Evolutionary conservation across 2,329 filamentous ascomycete genomes (phyloP).

Genomic region (Aspergillus arachidicola): DNA sequence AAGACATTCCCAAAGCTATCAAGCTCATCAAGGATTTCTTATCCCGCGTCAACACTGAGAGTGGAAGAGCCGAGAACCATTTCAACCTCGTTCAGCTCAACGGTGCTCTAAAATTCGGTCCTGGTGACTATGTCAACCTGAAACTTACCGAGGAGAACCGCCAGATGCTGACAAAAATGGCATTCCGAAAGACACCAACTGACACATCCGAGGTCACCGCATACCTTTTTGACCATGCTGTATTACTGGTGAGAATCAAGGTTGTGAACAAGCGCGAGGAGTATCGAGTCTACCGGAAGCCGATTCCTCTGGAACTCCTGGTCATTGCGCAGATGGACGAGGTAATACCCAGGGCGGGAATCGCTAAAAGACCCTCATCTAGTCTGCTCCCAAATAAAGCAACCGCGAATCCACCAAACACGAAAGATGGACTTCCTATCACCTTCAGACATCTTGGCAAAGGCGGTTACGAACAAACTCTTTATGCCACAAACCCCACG

Average conservation of each 20-base stretch:
- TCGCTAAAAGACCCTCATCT: constrained; percentile 84
- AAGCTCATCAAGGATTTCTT: constrained; percentile 84
- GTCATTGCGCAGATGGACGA: constrained; percentile 98
- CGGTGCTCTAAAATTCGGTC: constrained; percentile 85
- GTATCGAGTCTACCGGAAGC: constrained; percentile 90
- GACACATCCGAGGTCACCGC: constrained; percentile 89
- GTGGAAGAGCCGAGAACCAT: constrained; percentile 94
- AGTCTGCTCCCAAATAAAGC: constrained; percentile 71
- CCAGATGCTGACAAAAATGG: constrained; percentile 91
- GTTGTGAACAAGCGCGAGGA: constrained; percentile 91
- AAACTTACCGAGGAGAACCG: constrained; percentile 92
- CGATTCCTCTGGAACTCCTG: constrained; percentile 89
- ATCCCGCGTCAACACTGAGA: constrained; percentile 87
- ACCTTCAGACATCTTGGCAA: constrained; percentile 96
- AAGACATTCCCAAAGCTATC: constrained; percentile 89
- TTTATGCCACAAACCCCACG: constrained; percentile 83
- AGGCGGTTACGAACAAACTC: constrained; percentile 87
- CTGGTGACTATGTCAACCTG: constrained; percentile 87
- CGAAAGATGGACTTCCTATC: constrained; percentile 84
- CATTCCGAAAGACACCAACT: constrained; percentile 87
- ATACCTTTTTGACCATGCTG: constrained; percentile 94
- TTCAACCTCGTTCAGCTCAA: constrained; percentile 94
- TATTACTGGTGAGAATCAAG: constrained; percentile 88
- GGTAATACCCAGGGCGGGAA: constrained; percentile 77
- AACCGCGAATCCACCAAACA: constrained; percentile 49